These are phyloP conservation scores for Aspergillus sclerotiicarbonarius DNA, from an alignment of 495 filamentous ascomycete species.

Conservation along the genomic window DNA sequence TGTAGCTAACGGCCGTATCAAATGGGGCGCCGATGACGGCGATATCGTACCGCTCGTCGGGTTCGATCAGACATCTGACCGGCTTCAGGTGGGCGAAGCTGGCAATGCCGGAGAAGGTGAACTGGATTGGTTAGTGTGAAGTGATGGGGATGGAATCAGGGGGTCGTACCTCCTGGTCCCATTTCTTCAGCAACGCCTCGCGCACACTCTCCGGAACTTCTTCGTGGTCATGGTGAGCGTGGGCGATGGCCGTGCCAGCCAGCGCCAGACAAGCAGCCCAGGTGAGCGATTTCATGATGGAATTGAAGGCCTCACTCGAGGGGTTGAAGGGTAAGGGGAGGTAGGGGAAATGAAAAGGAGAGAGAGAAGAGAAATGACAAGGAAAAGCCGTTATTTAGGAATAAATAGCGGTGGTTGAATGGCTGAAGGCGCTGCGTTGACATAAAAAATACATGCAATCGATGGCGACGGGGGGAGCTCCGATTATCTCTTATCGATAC, in stretches of 20 bases:
- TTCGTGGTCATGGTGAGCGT: conserved; percentile 39
- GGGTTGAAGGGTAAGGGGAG: conserved; percentile 23
- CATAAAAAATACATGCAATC: neutral
- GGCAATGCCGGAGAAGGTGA: conserved; percentile 73
- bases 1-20: conserved; percentile 77
- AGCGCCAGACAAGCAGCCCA: conserved; percentile 34
- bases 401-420: neutral
- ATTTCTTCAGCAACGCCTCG: conserved; percentile 51
- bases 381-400: conserved; percentile 13
- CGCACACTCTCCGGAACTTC: conserved; percentile 41
- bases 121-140: conserved; percentile 42
- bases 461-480: too few relatives aligned
- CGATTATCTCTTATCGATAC: conserved; percentile 20
- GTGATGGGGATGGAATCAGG: neutral
- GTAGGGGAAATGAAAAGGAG: conserved; percentile 2
- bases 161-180: conserved; percentile 48
- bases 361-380: conserved; percentile 17
- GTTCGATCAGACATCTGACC: conserved; percentile 69
- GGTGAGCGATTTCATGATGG: conserved; percentile 23
- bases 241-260: conserved; percentile 33
- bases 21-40: conserved; percentile 81
- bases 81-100: conserved; percentile 78
- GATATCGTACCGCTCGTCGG: conserved; percentile 68
- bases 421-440: neutral
- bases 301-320: neutral